Percentiles rank a stretch among this genome's conserved stretches.
phyloP scores from a whole-genome alignment of 345 rosid genomes.

The Capsella bursapastoris region DNA sequence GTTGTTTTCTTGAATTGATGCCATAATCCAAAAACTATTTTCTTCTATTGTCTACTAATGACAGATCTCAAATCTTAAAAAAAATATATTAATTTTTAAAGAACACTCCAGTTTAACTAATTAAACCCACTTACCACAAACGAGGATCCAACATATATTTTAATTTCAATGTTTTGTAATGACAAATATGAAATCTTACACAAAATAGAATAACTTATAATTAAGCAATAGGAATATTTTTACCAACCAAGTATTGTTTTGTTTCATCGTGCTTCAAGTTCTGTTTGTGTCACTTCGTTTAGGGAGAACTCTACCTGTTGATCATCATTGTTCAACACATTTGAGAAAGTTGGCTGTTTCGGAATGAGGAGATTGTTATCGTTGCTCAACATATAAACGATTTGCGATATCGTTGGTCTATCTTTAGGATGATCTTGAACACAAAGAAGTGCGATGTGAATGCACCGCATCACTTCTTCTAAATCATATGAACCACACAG shows the following conservation, averaged over 20 bases:
- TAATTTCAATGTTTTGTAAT: too few species aligned
- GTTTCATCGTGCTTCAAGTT: background rate
- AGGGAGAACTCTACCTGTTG: background rate
- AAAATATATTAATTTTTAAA: too few species aligned
- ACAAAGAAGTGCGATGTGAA: slow-evolving; percentile 16
- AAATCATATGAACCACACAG: background rate
- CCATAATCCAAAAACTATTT: too few species aligned
- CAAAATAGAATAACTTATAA: too few species aligned
- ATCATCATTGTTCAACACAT: background rate
- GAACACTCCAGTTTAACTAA: too few species aligned
- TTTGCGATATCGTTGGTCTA: background rate
- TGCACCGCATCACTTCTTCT: background rate
- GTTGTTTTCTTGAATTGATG: background rate
- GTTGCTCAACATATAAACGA: slow-evolving; percentile 4
- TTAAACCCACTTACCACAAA: too few species aligned
- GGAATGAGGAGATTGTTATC: background rate
- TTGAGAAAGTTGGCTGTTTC: slow-evolving; percentile 1
- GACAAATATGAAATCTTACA: too few species aligned
- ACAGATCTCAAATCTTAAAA: too few species aligned
- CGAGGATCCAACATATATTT: too few species aligned
- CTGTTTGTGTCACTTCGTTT: background rate
- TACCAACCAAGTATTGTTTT: background rate
- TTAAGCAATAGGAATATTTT: background rate
- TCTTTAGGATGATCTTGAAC: slow-evolving; percentile 16
- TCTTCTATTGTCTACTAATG: too few species aligned